Evolutionary conservation across 2,329 filamentous ascomycete species (phyloP), one percentile per base, ranked within the genome.

Genomic region (Epichloe amarillans): DNA sequence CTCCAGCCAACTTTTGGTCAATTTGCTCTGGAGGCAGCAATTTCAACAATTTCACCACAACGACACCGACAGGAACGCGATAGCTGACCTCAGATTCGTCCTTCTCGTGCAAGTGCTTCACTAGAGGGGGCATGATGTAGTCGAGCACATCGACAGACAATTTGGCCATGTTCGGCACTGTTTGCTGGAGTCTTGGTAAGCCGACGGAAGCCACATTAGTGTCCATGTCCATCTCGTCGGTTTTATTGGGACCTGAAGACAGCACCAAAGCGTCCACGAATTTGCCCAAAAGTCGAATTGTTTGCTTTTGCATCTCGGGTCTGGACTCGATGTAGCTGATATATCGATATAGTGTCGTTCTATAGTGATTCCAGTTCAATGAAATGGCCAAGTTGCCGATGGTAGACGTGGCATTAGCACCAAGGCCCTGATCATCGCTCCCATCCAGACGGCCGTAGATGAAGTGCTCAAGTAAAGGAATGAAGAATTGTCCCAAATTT

Each of bases 61-160:
- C 88, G 37, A 96, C 80, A 26, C 89, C 90, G 5, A 95, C 85
- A 1, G 91, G 90, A 36, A 96, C 84, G 64, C 93, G 87, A 49
- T 93, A 80, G 69, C 90, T 95, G 66, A 98, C 91, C 47, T 89
- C 90, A 1, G 88, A 83, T 64, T 98, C 93, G 56, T 97, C 88
- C 66, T 96, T 97, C 60, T 95, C 83, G 60, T 96, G 90, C 30
- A 97, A 77, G 62, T 95, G 93, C 44, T 82, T 79, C n/a, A 84
- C 76, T 35, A 98, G 70, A 17, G 86, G 79, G 0, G 91, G 88
- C 38, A 95, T 70, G 59, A 95, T 86, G 54, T 83, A 82, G 19
- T 80, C 78, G 40, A 79, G 77, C 49, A 97, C 72, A 57, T 95
- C 88, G 1, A 78, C 74, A 15, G 78, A 72, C 36, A 95, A 72